These are phyloP conservation scores for Neoboletus brunneissimus DNA, from an alignment of 768 basidiomycete genomes.

Conservation along the genomic window DNA sequence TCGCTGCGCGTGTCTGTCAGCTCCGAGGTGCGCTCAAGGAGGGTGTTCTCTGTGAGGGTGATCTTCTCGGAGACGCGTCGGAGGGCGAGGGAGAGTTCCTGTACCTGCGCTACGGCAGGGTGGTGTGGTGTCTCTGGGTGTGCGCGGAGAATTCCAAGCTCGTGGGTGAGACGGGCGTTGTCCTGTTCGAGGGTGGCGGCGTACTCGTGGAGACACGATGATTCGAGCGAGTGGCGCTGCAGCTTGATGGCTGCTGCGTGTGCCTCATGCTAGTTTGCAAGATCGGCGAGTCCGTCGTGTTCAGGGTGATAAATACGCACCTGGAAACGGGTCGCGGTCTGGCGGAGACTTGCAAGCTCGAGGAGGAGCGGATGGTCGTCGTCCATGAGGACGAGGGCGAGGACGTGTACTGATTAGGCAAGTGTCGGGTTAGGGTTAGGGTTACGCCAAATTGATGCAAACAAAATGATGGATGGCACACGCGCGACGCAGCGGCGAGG, in stretches of 20 bases:
- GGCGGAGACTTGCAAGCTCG: conserved; percentile 46
- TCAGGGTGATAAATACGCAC: conserved; percentile 22
- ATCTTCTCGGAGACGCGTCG: conserved; percentile 70
- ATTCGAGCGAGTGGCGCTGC: conserved; percentile 57
- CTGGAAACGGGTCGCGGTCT: conserved; percentile 50
- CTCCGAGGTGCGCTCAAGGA: conserved; percentile 49
- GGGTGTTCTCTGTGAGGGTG: conserved; percentile 52
- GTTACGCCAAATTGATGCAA: conserved; percentile 19
- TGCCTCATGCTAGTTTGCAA: conserved; percentile 57
- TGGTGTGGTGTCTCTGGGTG: conserved; percentile 45
- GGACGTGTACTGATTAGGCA: neutral
- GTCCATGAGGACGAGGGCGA: neutral
- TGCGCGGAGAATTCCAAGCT: conserved; percentile 53
- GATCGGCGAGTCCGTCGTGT: neutral
- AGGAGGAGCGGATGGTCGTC: conserved; percentile 44
- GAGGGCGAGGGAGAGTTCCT: conserved; percentile 65
- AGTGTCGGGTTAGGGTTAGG: conserved; percentile 17
- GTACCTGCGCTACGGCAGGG: conserved; percentile 38
- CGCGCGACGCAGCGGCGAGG: neutral
- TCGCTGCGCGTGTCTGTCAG: conserved; percentile 44
- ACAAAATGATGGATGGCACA: conserved; percentile 3
- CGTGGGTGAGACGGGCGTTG: conserved; percentile 54
- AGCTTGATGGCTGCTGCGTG: conserved; percentile 63
- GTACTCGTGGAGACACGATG: conserved; percentile 29
- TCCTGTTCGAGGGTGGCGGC: conserved; percentile 48